These are phyloP conservation scores for Diaporthe destruens DNA, from an alignment of 2,329 filamentous ascomycete genomes.

Conservation along the genomic window DNA sequence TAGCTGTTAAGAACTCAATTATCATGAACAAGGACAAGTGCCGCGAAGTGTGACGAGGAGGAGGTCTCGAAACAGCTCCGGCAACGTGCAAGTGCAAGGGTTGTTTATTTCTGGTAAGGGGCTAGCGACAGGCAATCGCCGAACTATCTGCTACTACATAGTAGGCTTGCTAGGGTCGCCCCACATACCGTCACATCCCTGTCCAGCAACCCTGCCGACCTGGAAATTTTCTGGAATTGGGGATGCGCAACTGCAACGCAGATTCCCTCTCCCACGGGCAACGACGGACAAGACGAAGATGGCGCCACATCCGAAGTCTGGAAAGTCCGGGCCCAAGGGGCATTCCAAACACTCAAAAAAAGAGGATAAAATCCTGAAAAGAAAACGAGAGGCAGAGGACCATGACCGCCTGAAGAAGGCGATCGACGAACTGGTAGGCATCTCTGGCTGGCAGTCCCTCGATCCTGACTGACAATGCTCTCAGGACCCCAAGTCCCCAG, in stretches of 20 bases:
- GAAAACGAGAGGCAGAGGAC: conserved; percentile 46
- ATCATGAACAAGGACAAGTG: neutral
- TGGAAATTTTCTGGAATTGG: conserved; percentile 29
- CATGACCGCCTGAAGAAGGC: conserved; percentile 53
- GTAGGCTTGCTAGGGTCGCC: neutral
- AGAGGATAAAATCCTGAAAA: conserved; percentile 44
- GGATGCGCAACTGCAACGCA: neutral
- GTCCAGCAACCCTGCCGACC: conserved; percentile 1
- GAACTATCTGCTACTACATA: neutral
- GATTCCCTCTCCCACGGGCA: neutral
- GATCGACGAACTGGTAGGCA: conserved; percentile 72
- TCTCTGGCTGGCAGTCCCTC: neutral
- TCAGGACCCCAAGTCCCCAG: conserved; percentile 71
- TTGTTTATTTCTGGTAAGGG: neutral
- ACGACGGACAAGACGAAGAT: conserved; percentile 17
- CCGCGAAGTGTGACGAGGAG: neutral
- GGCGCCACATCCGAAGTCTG: conserved; percentile 31
- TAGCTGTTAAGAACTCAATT: too few relatives aligned
- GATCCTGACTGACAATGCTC: neutral
- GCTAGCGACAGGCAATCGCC: neutral
- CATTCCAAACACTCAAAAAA: conserved; percentile 40
- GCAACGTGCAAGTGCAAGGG: too few relatives aligned
- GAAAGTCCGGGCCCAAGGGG: conserved; percentile 25
- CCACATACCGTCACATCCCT: conserved; percentile 21
- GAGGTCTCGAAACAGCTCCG: too few relatives aligned